These are phyloP conservation scores for Trichophyton benhamiae DNA, from an alignment of 2,329 filamentous ascomycete species.

Conservation along the genomic window DNA sequence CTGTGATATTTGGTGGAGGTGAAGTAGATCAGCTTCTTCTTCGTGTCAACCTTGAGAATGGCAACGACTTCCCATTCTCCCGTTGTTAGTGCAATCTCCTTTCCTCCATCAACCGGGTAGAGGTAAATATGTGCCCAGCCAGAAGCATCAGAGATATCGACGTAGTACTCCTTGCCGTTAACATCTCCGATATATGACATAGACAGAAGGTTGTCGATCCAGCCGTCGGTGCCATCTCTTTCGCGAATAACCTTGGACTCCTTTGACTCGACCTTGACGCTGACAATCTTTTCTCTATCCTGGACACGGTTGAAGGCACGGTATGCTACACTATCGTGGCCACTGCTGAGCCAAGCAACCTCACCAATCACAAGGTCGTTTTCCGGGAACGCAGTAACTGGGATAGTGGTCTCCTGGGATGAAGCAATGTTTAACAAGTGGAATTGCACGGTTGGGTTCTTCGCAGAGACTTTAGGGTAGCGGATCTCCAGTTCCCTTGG, in stretches of 20 bases:
- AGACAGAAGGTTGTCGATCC: slow-evolving; percentile 44
- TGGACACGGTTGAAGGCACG: slow-evolving; percentile 58
- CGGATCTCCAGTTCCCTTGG: slow-evolving; percentile 50
- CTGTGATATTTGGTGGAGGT: slow-evolving; percentile 53
- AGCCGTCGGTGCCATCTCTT: slow-evolving; percentile 48
- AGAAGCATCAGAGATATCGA: slow-evolving; percentile 54
- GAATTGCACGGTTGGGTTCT: slow-evolving; percentile 52
- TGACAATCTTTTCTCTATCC: slow-evolving; percentile 49
- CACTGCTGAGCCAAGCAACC: slow-evolving; percentile 53
- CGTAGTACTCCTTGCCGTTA: slow-evolving; percentile 40
- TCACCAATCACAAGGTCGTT: slow-evolving; percentile 56
- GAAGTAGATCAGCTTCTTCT: slow-evolving; percentile 49
- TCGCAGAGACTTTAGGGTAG: slow-evolving; percentile 58
- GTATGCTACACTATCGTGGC: slow-evolving; percentile 50
- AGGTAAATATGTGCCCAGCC: slow-evolving; percentile 57
- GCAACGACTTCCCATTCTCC: slow-evolving; percentile 54
- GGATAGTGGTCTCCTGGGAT: slow-evolving; percentile 35
- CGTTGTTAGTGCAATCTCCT: slow-evolving; percentile 46
- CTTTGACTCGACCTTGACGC: slow-evolving; percentile 42
- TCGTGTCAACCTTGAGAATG: slow-evolving; percentile 48
- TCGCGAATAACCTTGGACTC: slow-evolving; percentile 41
- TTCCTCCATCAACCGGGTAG: slow-evolving; percentile 45
- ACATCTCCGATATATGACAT: slow-evolving; percentile 35
- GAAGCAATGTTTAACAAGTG: slow-evolving; percentile 45
- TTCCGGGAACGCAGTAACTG: slow-evolving; percentile 45